These are phyloP conservation scores for Phytophthora crassamura DNA, from an alignment of 352 stramenopile species.

Conservation along the genomic window DNA sequence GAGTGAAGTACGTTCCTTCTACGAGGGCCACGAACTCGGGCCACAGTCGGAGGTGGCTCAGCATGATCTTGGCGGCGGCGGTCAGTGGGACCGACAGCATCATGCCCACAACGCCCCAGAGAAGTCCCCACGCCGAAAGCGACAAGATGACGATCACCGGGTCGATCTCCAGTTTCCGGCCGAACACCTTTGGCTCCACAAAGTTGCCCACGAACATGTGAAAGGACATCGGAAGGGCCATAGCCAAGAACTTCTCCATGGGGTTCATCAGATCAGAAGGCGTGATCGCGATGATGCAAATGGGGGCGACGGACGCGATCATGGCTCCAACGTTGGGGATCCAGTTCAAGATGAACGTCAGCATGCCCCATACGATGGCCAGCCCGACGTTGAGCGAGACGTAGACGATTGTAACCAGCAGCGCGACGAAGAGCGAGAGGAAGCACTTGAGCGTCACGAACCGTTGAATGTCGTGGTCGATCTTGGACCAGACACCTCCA, in stretches of 20 bases:
- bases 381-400: constrained; percentile 90
- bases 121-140: constrained; percentile 86
- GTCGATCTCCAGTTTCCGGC: constrained; percentile 87
- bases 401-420: constrained; percentile 90
- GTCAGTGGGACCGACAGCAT: constrained; percentile 90
- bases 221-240: constrained; percentile 87
- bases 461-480: constrained; percentile 89
- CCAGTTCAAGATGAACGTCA: constrained; percentile 92
- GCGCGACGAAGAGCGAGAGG: constrained; percentile 85
- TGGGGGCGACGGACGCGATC: constrained; percentile 84
- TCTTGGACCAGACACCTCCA: constrained; percentile 89
- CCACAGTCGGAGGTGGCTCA: constrained; percentile 87
- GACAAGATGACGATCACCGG: constrained; percentile 88
- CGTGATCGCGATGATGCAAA: constrained; percentile 90
- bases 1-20: constrained; percentile 87
- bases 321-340: constrained; percentile 91
- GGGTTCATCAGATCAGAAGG: constrained; percentile 85
- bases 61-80: constrained; percentile 88
- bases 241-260: constrained; percentile 91
- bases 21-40: constrained; percentile 87
- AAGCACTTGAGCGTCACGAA: constrained; percentile 92
- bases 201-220: constrained; percentile 92
- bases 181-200: constrained; percentile 89
- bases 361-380: constrained; percentile 88
- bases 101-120: constrained; percentile 90